Conservation (phyloP, 176 grass and related monocot species). For the Phoenix dactylifera region DNA sequence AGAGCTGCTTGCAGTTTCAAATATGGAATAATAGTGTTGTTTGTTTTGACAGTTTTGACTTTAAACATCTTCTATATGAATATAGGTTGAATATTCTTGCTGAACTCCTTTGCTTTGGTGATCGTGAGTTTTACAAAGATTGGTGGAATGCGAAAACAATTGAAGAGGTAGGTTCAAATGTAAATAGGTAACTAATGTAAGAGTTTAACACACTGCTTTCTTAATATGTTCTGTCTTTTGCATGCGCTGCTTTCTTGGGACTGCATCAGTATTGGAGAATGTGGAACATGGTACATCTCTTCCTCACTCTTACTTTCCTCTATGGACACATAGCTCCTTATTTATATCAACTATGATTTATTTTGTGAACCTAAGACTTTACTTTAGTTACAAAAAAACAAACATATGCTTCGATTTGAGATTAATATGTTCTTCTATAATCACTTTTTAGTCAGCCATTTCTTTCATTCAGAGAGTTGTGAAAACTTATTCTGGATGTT, state of each 20-base stretch:
- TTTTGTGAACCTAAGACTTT: no score
- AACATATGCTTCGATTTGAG: no score
- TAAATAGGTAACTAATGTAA: no score
- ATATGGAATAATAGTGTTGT: no score
- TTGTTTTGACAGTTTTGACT: not conserved
- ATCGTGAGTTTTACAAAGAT: conserved; percentile 99
- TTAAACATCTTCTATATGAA: conserved; percentile 10
- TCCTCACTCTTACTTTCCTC: not conserved
- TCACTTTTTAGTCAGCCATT: no score
- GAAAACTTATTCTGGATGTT: no score
- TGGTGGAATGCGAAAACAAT: conserved; percentile 99
- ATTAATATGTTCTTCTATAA: no score
- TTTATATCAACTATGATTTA: no score
- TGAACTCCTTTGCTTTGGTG: conserved; percentile 80
- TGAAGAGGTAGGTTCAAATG: conserved; percentile 64
- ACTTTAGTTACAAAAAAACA: no score
- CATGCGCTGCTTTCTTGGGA: conserved; percentile 12
- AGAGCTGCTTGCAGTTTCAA: no score
- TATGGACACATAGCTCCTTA: no score
- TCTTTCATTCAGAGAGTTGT: no score
- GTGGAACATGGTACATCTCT: conserved; percentile 94
- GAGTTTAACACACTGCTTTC: not conserved
- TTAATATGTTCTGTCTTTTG: conserved; percentile 20
- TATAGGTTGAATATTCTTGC: conserved; percentile 93
- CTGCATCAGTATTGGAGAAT: conserved; percentile 89